Evolutionary conservation across 2,329 filamentous ascomycete species (phyloP), one percentile per base, ranked within the genome.

Genomic region (Fusarium scirpi): DNA sequence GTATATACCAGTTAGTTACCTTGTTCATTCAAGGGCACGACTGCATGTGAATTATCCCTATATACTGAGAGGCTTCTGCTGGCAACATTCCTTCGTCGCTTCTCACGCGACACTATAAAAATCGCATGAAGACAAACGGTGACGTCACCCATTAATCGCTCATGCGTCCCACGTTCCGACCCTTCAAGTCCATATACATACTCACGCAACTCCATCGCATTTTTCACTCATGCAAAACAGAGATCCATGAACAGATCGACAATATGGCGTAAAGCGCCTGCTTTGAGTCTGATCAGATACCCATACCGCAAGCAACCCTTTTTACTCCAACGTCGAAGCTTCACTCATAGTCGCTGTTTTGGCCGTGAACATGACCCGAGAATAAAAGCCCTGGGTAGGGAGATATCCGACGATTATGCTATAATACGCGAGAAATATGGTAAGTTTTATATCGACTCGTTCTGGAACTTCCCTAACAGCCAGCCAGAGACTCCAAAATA

Each of bases 401-500:
- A 81, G 62, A 85, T 86, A 52, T 77, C 78, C 40, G 80, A 86
- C 58, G 84, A 86, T 24, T 86, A 83, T 73, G 84, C 84, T 22
- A 66, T 73, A 15, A 77, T 86, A 40, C 80, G 79, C 48, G 81
- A 85, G 11, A 76, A 78, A 48, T 86, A 86, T 67, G 80, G 84
- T 85, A 76, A 38, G 72, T 55, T 18, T 11, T 27, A 20, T 13
- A 18, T 25, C 4, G 13, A 2, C 6, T 15, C 6, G 20, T 11
- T 22, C 13, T 20, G 18, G 10, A 38, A 38, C 10, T 38, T 38
- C 34, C 34, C 34, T 38, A n/a, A 38, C 34, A 38, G 11, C 34
- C 34, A 38, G 34, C 18, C 34, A 88, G 85, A 82, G 43, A 85
- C 86, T 6, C 89, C 89, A 4, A 87, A 86, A 71, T 75, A 90